Base-by-base conservation (phyloP, 768 basidiomycete species). In the Rhodotorula sphaerocarpa region DNA sequence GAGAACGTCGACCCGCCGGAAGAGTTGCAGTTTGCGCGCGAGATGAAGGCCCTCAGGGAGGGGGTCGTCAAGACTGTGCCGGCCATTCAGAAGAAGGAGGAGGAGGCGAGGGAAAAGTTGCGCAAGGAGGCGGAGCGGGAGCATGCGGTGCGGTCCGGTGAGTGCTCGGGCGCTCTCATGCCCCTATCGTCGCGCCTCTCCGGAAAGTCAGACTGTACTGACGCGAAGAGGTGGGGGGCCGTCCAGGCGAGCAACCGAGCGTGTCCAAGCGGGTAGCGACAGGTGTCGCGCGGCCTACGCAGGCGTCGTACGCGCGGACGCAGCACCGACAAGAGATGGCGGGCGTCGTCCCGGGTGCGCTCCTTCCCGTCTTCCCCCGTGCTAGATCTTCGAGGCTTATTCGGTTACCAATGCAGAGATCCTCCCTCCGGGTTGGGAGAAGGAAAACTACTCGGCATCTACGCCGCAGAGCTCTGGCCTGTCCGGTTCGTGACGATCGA, bases 1-100 rank as follows among this genome's bases (percentile, higher is more conserved):
- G 69, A 62, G 55, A 90, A 93, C 71, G 78, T 88, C 42, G 90
- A 93, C 73, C 83, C 85, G 0, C 69, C 74, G 15, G 85, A 86
- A 57, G 90, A 93, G 75, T 76, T 87, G 43, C 82, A 84, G 53
- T 90, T 86, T 82, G 90, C 87, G 25, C 78, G 75, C 64, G 77
- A 77, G 70, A 91, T 90, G 89, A 83, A 86, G 36, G 76, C 78
- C 42, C 80, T 83, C 44, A 80, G 90, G 64, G 84, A 85, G 69
- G 71, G 79, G 42, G 90, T 91, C 52, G 66, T 80, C 42, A 74
- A 73, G 39, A 74, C 56, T 2, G 67, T 69, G 7, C 67, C 67
- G 53, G 67, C 70, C 57, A 65, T 69, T 39, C 50, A 45, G 20
- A 55, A 56, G 55, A 57, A 63, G 39, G 67, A 57, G 31, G 57